Evolutionary conservation across 306 rosid species (phyloP).

Genomic region (Trifolium pratense): DNA sequence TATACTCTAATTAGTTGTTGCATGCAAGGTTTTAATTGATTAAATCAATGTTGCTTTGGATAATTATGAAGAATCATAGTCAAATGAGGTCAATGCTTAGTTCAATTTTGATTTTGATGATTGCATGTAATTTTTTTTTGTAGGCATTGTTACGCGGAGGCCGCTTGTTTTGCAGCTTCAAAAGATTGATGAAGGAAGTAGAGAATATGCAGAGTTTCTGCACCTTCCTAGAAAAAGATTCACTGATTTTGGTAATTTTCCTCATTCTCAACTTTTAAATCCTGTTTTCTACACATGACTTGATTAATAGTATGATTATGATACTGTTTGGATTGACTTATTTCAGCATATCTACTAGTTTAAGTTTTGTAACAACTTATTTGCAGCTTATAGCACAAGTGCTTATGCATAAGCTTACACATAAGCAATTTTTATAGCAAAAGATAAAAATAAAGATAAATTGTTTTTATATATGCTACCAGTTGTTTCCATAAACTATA

Average conservation of each 20-base stretch:
- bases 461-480: no score
- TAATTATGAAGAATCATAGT: not conserved
- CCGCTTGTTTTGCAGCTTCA: conserved; percentile 96
- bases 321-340: no score
- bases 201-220: conserved; percentile 91
- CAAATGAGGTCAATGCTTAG: not conserved
- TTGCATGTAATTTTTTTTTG: conserved; percentile 42
- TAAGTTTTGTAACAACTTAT: no score
- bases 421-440: no score
- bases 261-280: not conserved
- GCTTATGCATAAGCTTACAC: no score
- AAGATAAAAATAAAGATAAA: no score
- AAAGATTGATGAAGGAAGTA: conserved; percentile 72
- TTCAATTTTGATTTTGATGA: conserved; percentile 26
- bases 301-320: no score
- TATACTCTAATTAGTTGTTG: not conserved
- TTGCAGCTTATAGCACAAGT: no score
- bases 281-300: not conserved
- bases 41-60: not conserved
- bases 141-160: conserved; percentile 92
- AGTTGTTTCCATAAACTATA: no score
- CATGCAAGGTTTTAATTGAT: not conserved
- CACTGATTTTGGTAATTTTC: conserved; percentile 72
- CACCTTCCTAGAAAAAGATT: conserved; percentile 82
- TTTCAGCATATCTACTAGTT: no score